phyloP scores from a whole-genome alignment of 257 asterid species.

The Nicotiana attenuata region DNA sequence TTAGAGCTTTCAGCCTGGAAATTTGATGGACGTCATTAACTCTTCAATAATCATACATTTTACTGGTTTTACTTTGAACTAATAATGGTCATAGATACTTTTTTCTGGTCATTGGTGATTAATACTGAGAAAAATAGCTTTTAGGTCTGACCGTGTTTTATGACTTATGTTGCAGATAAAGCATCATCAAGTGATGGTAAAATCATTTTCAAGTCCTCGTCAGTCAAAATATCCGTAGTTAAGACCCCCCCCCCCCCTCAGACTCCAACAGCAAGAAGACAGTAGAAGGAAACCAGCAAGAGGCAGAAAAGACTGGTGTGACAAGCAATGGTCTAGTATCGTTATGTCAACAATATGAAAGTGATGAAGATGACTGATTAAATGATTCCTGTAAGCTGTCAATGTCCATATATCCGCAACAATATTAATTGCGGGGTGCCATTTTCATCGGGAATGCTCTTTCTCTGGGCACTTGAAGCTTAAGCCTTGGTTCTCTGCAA shows the following conservation, averaged over 20 bases:
- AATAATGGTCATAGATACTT: background rate
- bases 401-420: background rate
- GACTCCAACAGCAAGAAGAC: conserved; percentile 15
- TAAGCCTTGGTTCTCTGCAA: background rate
- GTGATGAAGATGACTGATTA: conserved; percentile 39
- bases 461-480: background rate
- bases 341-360: conserved; percentile 51
- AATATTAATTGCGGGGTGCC: background rate
- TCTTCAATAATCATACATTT: background rate
- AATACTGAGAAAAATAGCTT: background rate
- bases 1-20: background rate
- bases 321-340: conserved; percentile 39
- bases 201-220: conserved; percentile 22
- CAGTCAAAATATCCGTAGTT: conserved; percentile 36
- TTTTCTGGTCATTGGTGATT: background rate
- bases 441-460: background rate
- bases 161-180: conserved; percentile 14
- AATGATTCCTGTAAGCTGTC: background rate
- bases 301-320: conserved; percentile 1
- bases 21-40: background rate
- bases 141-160: too few species aligned
- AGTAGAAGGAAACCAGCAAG: conserved; percentile 12
- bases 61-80: background rate
- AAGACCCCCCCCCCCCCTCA: conserved; percentile 39
- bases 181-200: conserved; percentile 7